Evolutionary conservation across 1,284 basidiomycete genomes (phyloP).

Genomic region (Stygiomarasmius scandens): DNA sequence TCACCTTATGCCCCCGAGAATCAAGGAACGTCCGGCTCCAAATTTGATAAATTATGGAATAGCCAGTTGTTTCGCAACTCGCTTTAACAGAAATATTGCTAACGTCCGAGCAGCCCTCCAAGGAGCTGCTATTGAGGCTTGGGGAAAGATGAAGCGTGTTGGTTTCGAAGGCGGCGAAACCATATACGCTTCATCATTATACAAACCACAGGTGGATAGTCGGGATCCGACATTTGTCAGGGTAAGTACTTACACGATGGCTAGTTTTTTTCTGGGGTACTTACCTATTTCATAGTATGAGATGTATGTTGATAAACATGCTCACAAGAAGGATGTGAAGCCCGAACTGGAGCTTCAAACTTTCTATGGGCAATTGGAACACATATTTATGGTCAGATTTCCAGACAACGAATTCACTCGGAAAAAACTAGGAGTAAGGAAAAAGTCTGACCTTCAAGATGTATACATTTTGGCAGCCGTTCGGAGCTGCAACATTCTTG

Average conservation of each 20-base stretch:
- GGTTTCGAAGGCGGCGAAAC: slow-evolving; percentile 34
- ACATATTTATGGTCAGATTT: slow-evolving; percentile 20
- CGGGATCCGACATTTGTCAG: slow-evolving; percentile 34
- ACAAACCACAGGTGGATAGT: slow-evolving; percentile 18
- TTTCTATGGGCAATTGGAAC: slow-evolving; percentile 25
- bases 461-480: slow-evolving; percentile 11
- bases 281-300: slow-evolving; percentile 25
- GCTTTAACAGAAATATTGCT: background rate
- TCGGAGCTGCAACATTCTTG: background rate
- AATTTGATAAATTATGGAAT: background rate
- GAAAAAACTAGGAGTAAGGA: too few relatives aligned
- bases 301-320: slow-evolving; percentile 27
- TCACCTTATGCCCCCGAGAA: background rate
- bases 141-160: slow-evolving; percentile 29
- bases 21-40: background rate
- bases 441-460: background rate
- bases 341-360: slow-evolving; percentile 15
- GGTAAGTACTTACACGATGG: slow-evolving; percentile 23
- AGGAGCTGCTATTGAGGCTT: slow-evolving; percentile 20
- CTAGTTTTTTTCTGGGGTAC: background rate
- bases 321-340: background rate
- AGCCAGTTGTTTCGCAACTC: slow-evolving; percentile 14
- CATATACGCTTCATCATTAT: slow-evolving; percentile 25
- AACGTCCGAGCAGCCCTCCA: background rate
- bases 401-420: background rate